A percentile compares a stretch with the other conserved stretches of the same genome.
Conservation (phyloP, 352 stramenopile genomes). For the Phytopythium vexans region DNA sequence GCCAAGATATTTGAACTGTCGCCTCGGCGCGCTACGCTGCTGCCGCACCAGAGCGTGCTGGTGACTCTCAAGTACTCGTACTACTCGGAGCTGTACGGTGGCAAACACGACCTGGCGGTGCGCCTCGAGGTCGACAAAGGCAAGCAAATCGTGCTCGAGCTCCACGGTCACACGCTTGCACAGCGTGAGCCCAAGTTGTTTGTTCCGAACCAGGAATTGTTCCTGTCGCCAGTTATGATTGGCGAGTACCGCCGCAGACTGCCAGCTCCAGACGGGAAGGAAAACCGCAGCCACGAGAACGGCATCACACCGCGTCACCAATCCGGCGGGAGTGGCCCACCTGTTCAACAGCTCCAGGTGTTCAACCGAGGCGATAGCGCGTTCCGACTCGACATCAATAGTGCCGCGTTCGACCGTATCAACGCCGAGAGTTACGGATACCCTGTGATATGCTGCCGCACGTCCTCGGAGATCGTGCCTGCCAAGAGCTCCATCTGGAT, state of each 20-base stretch:
- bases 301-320: neutral
- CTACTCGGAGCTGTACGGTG: constrained; percentile 66
- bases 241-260: constrained; percentile 45
- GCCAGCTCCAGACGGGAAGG: constrained; percentile 1
- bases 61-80: constrained; percentile 73
- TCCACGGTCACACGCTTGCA: constrained; percentile 80
- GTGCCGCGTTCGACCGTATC: constrained; percentile 46
- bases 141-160: constrained; percentile 83
- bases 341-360: constrained; percentile 69
- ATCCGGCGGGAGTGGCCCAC: constrained; percentile 13
- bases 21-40: constrained; percentile 46
- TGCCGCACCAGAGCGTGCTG: constrained; percentile 59
- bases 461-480: constrained; percentile 53
- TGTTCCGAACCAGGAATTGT: constrained; percentile 46
- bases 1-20: constrained; percentile 67
- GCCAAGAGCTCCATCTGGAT: constrained; percentile 58
- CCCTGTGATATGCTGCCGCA: constrained; percentile 49
- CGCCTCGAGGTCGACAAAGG: constrained; percentile 87
- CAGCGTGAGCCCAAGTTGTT: constrained; percentile 67
- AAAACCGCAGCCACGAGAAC: constrained; percentile 7
- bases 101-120: constrained; percentile 83
- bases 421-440: constrained; percentile 55
- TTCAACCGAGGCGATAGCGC: constrained; percentile 75
- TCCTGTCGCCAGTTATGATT: constrained; percentile 71
- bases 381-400: constrained; percentile 62